These are phyloP conservation scores for Gossypium rotundifolium DNA, from an alignment of 345 rosid species.

Conservation along the genomic window DNA sequence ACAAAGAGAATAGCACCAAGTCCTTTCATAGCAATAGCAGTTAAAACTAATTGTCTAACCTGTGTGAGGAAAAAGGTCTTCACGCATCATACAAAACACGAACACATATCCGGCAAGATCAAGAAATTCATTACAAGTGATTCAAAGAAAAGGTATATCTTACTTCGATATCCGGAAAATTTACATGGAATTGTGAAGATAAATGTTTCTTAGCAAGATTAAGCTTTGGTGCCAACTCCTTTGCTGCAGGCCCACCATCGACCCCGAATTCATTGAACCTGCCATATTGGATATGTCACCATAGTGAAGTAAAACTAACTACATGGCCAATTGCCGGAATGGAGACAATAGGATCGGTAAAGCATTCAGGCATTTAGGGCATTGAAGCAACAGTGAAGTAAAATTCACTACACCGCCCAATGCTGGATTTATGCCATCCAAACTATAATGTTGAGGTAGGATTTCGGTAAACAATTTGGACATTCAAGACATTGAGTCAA, in stretches of 20 bases:
- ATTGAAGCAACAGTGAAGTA: not conserved
- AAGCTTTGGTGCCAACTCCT: conserved; percentile 66
- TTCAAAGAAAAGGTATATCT: not conserved
- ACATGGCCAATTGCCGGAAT: not conserved
- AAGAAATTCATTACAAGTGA: not conserved
- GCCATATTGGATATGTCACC: not conserved
- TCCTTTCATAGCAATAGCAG: conserved; percentile 53
- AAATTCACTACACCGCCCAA: too few relatives aligned
- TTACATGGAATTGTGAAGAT: conserved; percentile 43
- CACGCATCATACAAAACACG: not conserved
- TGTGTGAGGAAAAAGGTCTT: conserved; percentile 14
- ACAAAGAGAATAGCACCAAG: conserved; percentile 75
- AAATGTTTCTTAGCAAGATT: conserved; percentile 45
- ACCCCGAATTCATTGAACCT: not conserved
- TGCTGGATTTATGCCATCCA: too few relatives aligned
- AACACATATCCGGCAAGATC: not conserved
- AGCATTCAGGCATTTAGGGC: not conserved
- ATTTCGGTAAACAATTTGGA: not conserved
- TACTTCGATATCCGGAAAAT: conserved; percentile 61
- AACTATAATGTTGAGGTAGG: too few relatives aligned
- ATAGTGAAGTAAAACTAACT: not conserved
- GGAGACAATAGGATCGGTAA: not conserved
- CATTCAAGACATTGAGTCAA: not conserved
- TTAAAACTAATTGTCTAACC: conserved; percentile 45
- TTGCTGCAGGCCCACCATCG: conserved; percentile 27